Base-by-base conservation (phyloP, 306 rosid genomes). In the Lagenaria siceraria region DNA sequence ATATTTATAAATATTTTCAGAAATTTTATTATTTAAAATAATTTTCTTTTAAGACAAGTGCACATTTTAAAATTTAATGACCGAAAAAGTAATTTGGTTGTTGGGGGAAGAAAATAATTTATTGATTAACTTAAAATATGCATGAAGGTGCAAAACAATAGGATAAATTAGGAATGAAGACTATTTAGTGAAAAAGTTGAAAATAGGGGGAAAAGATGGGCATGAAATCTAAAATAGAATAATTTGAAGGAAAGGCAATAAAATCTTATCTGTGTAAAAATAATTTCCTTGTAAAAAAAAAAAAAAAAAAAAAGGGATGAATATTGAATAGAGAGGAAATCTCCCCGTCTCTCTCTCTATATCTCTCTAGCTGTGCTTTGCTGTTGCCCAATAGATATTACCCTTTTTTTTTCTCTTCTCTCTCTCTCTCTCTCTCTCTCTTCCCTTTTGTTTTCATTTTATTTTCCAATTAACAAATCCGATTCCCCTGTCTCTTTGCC, bases 321-420 rank as follows among this genome's bases (percentile, higher is more conserved):
- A 54, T 6, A 53, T 53, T 53, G 18, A 49, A 66, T 40, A 40
- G 17, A 36, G 10, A 40, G 54, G 8, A 68, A 13, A 68, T 68
- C 74, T 40, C 74, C 54, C 33, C 43, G 7, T 68, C 33, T 21
- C 74, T 42, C 19, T 68, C 33, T 59, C 35, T 59, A 11, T 59
- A 19, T 61, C 71, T 35, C 71, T 36, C 72, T 65, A 40, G 53
- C 74, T 68, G 74, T 68, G 33, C 17, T 68, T 68, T 22, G 74
- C 74, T 68, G 74, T 40, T 68, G 53, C 72, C 72, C 72, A 65
- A 65, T 65, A 65, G 29, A 40, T 38, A 65, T 17, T 64, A 31
- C 14, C 74, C 19, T 68, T 68, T 21, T 66, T 19, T 17, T 13
- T 6, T 0, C 4, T 55, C 1, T 4, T 18, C 27, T 65, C 48